Evolutionary conservation across 2,329 filamentous ascomycete species (phyloP), one percentile per base, ranked within the genome.

Genomic region (Venturia nashicola): DNA sequence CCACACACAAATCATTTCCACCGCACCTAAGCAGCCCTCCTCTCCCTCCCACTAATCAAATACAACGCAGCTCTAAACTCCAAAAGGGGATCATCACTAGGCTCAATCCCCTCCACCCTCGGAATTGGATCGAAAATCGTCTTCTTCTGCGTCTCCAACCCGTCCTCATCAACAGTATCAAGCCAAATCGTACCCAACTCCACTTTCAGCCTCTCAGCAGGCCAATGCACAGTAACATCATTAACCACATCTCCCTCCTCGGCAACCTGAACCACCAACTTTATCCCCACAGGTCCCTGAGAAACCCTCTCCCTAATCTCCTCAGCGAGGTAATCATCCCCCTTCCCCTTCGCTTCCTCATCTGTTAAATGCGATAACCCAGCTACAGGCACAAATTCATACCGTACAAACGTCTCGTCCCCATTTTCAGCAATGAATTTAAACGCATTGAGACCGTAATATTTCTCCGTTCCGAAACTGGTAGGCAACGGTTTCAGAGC

Each of bases 41-140:
- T 76, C 70, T 83, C 75, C 66, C 75, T 77, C 7, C 83, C 83
- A 67, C 80, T 82, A 32, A 82, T 75, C 67, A 85, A 69, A 73
- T 85, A 85, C 42, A 84, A 69, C 40, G 76, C 79, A 11, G 83
- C 82, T 54, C 83, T 75, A 62, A 83, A 75, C 54, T 85, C 81
- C 66, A 85, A 68, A 66, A 86, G 69, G 46, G 83, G 82, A 74
- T 86, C 82, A 23, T 73, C 79, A 65, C 77, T 80, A 5, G 77
- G 67, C 69, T 82, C 80, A 27, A 85, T 72, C 0, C 82, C 82
- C 23, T 79, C 72, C 1, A 84, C 76, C 62, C 82, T 74, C 5
- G 83, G 82, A 61, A 84, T 77, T 1, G 82, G 82, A 73, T 86
- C 82, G 67, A 82, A 84, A 66, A 85, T 85, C 48, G 81, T 73